These are phyloP conservation scores for Oidiodendron maius DNA, from an alignment of 495 filamentous ascomycete species.

Conservation along the genomic window DNA sequence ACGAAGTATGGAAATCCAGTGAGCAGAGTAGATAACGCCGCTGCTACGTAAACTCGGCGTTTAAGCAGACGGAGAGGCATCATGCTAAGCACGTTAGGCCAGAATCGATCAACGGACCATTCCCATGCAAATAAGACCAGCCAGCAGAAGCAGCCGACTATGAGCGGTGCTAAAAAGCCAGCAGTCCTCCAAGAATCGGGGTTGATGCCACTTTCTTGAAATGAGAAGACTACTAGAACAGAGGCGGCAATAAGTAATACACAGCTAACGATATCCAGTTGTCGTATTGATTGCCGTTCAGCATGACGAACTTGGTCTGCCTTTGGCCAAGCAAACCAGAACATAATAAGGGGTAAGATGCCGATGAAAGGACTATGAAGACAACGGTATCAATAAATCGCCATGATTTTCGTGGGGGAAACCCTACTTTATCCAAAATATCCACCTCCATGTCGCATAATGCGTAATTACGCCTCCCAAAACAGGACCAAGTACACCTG, in stretches of 20 bases:
- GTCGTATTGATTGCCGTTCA: constrained; percentile 21
- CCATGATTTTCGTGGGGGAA: constrained; percentile 17
- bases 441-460: constrained; percentile 44
- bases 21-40: constrained; percentile 38
- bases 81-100: constrained; percentile 34
- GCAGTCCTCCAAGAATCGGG: constrained; percentile 40
- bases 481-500: constrained; percentile 38
- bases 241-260: constrained; percentile 46
- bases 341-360: constrained; percentile 9
- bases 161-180: constrained; percentile 35
- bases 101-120: constrained; percentile 31
- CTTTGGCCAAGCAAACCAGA: constrained; percentile 16
- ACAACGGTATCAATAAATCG: constrained; percentile 5
- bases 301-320: constrained; percentile 3
- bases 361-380: constrained; percentile 11
- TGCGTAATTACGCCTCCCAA: constrained; percentile 38
- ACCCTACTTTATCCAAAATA: constrained; percentile 45
- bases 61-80: constrained; percentile 32
- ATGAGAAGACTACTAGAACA: constrained; percentile 48
- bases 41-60: constrained; percentile 34
- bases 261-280: constrained; percentile 54
- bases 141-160: constrained; percentile 40
- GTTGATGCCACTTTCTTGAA: constrained; percentile 49
- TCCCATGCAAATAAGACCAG: constrained; percentile 41
- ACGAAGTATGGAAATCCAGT: constrained; percentile 52